Conservation (phyloP, 768 basidiomycete species). For the Tubosaeta brunneosetosa region DNA sequence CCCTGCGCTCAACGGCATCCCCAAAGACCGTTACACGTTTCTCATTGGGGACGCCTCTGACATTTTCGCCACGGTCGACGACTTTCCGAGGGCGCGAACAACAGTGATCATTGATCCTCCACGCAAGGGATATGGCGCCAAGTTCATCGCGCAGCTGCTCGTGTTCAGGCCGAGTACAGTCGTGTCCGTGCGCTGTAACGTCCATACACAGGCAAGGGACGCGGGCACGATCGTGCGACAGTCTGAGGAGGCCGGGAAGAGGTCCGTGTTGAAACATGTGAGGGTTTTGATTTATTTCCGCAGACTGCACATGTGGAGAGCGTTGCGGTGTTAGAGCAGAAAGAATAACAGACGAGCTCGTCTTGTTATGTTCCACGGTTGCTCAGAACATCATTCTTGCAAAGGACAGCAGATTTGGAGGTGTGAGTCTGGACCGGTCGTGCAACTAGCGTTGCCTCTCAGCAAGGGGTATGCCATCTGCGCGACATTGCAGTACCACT, state of each 20-base stretch:
- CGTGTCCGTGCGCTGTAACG: slow-evolving; percentile 94
- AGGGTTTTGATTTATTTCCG: slow-evolving; percentile 94
- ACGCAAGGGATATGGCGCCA: slow-evolving; percentile 86
- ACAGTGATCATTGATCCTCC: slow-evolving; percentile 87
- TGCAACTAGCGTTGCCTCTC: too few relatives aligned
- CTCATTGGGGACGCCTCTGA: slow-evolving; percentile 78
- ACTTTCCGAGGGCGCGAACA: slow-evolving; percentile 63
- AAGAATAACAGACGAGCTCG: too few relatives aligned
- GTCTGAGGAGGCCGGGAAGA: slow-evolving; percentile 37
- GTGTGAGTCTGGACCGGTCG: too few relatives aligned
- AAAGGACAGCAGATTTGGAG: too few relatives aligned
- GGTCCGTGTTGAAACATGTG: slow-evolving; percentile 77
- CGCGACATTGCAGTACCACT: too few relatives aligned
- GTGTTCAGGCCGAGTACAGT: slow-evolving; percentile 61
- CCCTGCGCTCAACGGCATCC: slow-evolving; percentile 58
- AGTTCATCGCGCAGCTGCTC: slow-evolving; percentile 73
- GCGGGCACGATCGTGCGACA: slow-evolving; percentile 62
- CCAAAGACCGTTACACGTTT: slow-evolving; percentile 56
- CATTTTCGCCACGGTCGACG: slow-evolving; percentile 66
- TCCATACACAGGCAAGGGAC: slow-evolving; percentile 89
- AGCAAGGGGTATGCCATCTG: too few relatives aligned
- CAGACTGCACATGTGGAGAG: slow-evolving; percentile 94
- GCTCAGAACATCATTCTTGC: too few relatives aligned
- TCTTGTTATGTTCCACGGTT: too few relatives aligned
- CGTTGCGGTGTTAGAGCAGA: slow-evolving; percentile 50